phyloP scores from a whole-genome alignment of 192 early-diverging fungal genomes.

The Linnemannia hyalina region DNA sequence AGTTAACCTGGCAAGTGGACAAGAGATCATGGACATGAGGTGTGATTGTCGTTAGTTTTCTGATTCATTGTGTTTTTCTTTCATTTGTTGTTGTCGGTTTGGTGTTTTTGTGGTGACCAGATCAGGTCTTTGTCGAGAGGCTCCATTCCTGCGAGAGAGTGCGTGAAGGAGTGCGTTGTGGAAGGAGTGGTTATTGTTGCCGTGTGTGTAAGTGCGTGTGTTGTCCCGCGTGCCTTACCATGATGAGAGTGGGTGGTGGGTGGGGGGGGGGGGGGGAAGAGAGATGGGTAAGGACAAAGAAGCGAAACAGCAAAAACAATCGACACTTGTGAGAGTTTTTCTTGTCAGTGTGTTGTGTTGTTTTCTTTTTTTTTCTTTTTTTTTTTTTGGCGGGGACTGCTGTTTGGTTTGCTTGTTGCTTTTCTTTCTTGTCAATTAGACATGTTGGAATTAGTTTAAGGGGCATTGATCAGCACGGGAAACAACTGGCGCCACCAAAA shows the following conservation, averaged over 20 bases:
- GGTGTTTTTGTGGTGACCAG: neutral
- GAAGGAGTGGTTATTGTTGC: neutral
- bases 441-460: too few species aligned
- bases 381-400: neutral
- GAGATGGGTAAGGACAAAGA: conserved; percentile 10
- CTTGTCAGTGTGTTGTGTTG: neutral
- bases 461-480: too few species aligned
- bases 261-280: neutral
- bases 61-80: neutral
- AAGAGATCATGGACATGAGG: neutral
- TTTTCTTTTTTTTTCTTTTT: neutral
- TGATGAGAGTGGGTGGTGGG: conserved; percentile 4
- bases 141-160: neutral
- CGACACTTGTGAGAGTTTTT: neutral
- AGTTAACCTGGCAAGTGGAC: conserved; percentile 58
- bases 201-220: neutral
- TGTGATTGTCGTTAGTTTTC: conserved; percentile 6
- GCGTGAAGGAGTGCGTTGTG: neutral
- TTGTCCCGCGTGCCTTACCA: conserved; percentile 2
- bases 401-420: neutral
- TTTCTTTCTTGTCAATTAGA: neutral
- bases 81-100: neutral
- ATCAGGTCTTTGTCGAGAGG: neutral
- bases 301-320: conserved; percentile 11
- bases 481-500: too few species aligned